Evolutionary conservation across 371 early-diverging fungal genomes (phyloP).

Genomic region (Batrachochytrium dendrobatidis): DNA sequence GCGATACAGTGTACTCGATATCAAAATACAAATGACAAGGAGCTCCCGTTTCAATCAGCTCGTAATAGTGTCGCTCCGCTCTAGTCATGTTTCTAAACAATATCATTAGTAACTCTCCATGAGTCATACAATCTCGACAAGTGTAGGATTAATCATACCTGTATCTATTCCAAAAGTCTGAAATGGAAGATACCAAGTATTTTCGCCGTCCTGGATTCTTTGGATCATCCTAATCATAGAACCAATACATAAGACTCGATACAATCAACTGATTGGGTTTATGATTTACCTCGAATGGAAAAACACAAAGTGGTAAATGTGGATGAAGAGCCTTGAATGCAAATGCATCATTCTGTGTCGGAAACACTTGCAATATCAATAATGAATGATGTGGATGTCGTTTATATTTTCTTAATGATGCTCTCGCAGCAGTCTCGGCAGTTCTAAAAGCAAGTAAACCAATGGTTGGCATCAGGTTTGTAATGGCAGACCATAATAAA

Average conservation of each 20-base stretch:
- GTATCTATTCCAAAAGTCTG: conserved; percentile 15
- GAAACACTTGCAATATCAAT: conserved; percentile 10
- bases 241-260: too few relatives aligned
- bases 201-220: conserved; percentile 11
- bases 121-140: background rate
- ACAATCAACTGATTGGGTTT: too few relatives aligned
- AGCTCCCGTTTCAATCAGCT: conserved; percentile 4
- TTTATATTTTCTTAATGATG: too few relatives aligned
- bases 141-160: background rate
- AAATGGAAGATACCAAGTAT: conserved; percentile 14
- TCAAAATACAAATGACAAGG: conserved; percentile 15
- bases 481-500: too few relatives aligned
- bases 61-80: conserved; percentile 10
- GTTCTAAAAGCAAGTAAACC: too few relatives aligned
- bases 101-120: too few relatives aligned
- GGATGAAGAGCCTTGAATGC: background rate
- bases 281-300: conserved; percentile 10
- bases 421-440: too few relatives aligned
- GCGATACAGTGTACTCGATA: conserved; percentile 5
- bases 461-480: too few relatives aligned
- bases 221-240: too few relatives aligned
- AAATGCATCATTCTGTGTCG: conserved; percentile 9
- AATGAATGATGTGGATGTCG: conserved; percentile 12
- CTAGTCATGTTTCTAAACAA: background rate
- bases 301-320: background rate